Conservation (phyloP, 2,329 filamentous ascomycete genomes). For the Aureobasidium mangrovei region DNA sequence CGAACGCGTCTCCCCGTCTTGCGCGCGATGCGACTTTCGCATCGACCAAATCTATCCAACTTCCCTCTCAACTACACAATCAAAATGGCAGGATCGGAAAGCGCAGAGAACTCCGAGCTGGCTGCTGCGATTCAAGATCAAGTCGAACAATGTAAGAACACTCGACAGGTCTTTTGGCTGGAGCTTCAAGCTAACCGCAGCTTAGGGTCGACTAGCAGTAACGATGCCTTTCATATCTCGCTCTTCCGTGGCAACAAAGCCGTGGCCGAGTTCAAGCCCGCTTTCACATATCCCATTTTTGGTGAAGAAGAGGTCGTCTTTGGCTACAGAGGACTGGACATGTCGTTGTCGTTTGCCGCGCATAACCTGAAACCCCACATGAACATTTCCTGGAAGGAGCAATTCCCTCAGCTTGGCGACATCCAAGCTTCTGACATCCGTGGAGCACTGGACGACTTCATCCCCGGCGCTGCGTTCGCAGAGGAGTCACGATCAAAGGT, state of each 20-base stretch:
- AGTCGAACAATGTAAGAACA: slow-evolving; percentile 16
- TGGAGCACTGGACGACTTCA: slow-evolving; percentile 53
- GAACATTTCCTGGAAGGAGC: slow-evolving; percentile 60
- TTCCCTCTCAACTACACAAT: neutral
- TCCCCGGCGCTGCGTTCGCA: slow-evolving; percentile 46
- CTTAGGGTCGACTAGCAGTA: slow-evolving; percentile 48
- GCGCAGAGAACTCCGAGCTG: slow-evolving; percentile 10
- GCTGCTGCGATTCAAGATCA: slow-evolving; percentile 12
- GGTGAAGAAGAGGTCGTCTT: slow-evolving; percentile 89
- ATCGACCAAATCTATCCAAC: neutral
- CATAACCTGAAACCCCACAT: slow-evolving; percentile 74
- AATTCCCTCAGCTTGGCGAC: slow-evolving; percentile 60
- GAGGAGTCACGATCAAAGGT: slow-evolving; percentile 14
- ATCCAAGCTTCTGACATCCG: slow-evolving; percentile 61
- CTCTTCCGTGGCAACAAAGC: slow-evolving; percentile 43
- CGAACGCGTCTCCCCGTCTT: neutral
- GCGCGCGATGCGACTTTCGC: neutral
- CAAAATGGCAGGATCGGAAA: slow-evolving; percentile 10
- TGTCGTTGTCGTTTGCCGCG: slow-evolving; percentile 60
- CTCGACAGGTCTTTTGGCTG: neutral
- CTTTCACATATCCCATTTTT: slow-evolving; percentile 86
- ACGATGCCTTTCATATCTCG: slow-evolving; percentile 54
- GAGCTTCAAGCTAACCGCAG: neutral
- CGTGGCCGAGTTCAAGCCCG: slow-evolving; percentile 68
- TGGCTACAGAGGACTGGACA: slow-evolving; percentile 73